Evolutionary conservation across 1,284 basidiomycete species (phyloP).

Genomic region (Ganoderma sinense): DNA sequence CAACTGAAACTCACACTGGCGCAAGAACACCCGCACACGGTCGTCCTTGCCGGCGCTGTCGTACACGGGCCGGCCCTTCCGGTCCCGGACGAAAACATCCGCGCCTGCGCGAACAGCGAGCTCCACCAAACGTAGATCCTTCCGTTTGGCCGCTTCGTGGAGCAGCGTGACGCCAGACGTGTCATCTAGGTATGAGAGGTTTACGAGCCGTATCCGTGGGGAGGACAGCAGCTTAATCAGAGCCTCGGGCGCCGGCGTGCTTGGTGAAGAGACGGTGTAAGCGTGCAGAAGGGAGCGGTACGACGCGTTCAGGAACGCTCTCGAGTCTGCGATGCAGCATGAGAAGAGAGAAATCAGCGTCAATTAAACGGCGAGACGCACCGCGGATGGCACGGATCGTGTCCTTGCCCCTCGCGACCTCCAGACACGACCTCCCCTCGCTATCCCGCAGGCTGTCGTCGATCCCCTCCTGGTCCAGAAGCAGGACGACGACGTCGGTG

Average conservation of each 20-base stretch:
- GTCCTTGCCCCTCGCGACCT: constrained; percentile 80
- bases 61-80: constrained; percentile 77
- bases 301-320: constrained; percentile 78
- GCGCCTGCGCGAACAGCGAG: constrained; percentile 86
- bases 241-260: constrained; percentile 54
- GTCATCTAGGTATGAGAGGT: constrained; percentile 79
- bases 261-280: constrained; percentile 71
- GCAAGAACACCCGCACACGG: constrained; percentile 82
- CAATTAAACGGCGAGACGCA: constrained; percentile 41
- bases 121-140: constrained; percentile 86
- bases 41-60: constrained; percentile 82
- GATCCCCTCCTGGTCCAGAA: constrained; percentile 81
- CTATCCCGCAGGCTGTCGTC: constrained; percentile 84
- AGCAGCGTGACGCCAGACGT: constrained; percentile 82
- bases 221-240: constrained; percentile 67
- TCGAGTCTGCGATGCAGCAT: constrained; percentile 66
- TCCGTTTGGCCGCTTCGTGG: constrained; percentile 88
- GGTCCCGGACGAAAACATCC: constrained; percentile 90
- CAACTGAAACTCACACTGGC: constrained; percentile 70
- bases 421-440: constrained; percentile 75
- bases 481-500: constrained; percentile 76
- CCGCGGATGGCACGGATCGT: constrained; percentile 81
- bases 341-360: background rate
- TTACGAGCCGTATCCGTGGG: constrained; percentile 65
- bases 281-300: constrained; percentile 78